A percentile compares a stretch with the other conserved stretches of the same genome.
Evolutionary conservation across 2,329 filamentous ascomycete genomes (phyloP).

Genomic region (Penicillium corylophilum): DNA sequence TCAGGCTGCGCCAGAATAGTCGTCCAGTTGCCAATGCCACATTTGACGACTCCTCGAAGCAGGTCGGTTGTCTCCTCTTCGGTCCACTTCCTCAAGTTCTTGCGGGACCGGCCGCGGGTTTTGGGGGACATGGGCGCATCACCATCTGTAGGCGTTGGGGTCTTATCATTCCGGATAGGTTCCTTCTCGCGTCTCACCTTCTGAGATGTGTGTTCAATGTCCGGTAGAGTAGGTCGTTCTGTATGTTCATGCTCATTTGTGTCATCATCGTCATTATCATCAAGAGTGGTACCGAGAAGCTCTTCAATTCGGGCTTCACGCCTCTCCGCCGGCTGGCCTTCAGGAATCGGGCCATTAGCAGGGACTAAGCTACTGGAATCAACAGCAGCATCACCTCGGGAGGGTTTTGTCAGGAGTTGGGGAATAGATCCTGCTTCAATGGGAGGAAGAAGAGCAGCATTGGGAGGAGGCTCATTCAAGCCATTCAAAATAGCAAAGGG

Average conservation of each 20-base stretch:
- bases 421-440: slow-evolving; percentile 53
- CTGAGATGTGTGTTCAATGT: not conserved
- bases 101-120: slow-evolving; percentile 44
- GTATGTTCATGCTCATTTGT: slow-evolving; percentile 15
- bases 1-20: slow-evolving; percentile 59
- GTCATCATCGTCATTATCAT: slow-evolving; percentile 18
- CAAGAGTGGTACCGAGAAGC: slow-evolving; percentile 32
- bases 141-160: slow-evolving; percentile 7
- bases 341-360: slow-evolving; percentile 12
- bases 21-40: slow-evolving; percentile 65
- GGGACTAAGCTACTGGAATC: slow-evolving; percentile 22
- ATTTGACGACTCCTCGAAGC: slow-evolving; percentile 58
- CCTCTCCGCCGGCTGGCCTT: slow-evolving; percentile 29
- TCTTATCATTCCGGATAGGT: not conserved
- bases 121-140: slow-evolving; percentile 33
- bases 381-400: slow-evolving; percentile 24
- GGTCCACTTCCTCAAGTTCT: slow-evolving; percentile 56
- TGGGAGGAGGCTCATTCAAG: slow-evolving; percentile 62
- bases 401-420: slow-evolving; percentile 38
- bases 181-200: slow-evolving; percentile 9
- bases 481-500: slow-evolving; percentile 56
- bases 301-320: slow-evolving; percentile 38
- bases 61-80: slow-evolving; percentile 61
- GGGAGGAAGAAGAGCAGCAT: slow-evolving; percentile 60
- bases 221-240: slow-evolving; percentile 8